Conservation (phyloP, 2,329 filamentous ascomycete genomes). For the Colletotrichum plurivorum region DNA sequence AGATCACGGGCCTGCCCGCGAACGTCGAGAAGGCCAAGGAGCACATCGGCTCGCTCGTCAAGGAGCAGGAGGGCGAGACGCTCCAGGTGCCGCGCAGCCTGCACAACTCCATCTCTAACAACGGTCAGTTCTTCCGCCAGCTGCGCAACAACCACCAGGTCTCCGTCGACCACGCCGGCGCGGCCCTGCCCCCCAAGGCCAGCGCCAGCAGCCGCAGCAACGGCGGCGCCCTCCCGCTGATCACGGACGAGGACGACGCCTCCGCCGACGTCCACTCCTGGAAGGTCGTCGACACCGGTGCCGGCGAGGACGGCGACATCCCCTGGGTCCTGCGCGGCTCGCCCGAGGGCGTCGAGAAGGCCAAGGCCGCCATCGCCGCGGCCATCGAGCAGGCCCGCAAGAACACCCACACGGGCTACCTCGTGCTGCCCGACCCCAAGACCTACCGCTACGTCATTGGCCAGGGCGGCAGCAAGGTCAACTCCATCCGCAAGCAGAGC, state of each 20-base stretch:
- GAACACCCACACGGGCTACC: constrained; percentile 83
- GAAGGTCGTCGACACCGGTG: constrained; percentile 78
- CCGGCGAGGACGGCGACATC: constrained; percentile 78
- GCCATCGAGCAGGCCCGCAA: constrained; percentile 81
- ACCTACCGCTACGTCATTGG: constrained; percentile 94
- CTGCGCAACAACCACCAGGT: constrained; percentile 89
- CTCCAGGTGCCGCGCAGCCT: constrained; percentile 85
- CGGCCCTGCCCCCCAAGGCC: constrained; percentile 80
- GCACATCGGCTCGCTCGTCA: constrained; percentile 83
- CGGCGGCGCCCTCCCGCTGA: constrained; percentile 82
- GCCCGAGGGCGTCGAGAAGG: constrained; percentile 84
- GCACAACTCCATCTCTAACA: constrained; percentile 89
- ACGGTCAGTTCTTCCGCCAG: constrained; percentile 93
- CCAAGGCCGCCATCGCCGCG: constrained; percentile 79
- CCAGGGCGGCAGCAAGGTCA: constrained; percentile 90
- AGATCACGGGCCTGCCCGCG: constrained; percentile 83
- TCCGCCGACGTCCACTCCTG: constrained; percentile 82
- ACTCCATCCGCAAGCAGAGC: constrained; percentile 91
- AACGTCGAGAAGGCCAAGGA: constrained; percentile 89
- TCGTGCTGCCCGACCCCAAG: constrained; percentile 89
- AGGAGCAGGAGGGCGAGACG: constrained; percentile 90
- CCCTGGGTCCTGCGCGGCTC: constrained; percentile 91
- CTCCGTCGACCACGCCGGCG: constrained; percentile 90
- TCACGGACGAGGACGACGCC: constrained; percentile 85
- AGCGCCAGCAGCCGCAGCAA: constrained; percentile 68